A percentile compares a stretch with the other conserved stretches of the same genome.
These are phyloP conservation scores for Fusarium sacchari DNA, from an alignment of 2,329 filamentous ascomycete species.

Conservation along the genomic window DNA sequence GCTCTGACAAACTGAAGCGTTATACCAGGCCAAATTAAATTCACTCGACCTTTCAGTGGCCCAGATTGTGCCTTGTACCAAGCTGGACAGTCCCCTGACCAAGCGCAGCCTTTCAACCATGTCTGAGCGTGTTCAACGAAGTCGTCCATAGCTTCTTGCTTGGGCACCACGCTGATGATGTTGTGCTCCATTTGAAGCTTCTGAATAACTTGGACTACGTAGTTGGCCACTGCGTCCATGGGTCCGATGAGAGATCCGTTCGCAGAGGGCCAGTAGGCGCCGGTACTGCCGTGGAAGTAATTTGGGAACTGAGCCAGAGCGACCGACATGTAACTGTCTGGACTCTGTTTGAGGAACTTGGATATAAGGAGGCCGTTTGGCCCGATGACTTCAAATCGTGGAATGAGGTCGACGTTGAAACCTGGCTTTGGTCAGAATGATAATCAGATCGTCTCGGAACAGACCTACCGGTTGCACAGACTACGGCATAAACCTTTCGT, in stretches of 20 bases:
- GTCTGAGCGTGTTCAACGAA: background rate
- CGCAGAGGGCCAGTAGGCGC: background rate
- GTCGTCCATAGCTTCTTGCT: background rate
- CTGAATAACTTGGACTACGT: background rate
- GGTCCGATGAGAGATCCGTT: background rate
- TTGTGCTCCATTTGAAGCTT: background rate
- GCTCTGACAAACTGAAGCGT: background rate
- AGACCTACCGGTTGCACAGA: background rate
- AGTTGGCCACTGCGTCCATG: background rate
- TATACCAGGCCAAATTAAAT: background rate
- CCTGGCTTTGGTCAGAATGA: fast-evolving
- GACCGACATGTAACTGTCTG: background rate
- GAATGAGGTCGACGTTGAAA: background rate
- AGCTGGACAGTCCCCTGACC: background rate
- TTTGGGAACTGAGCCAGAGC: background rate
- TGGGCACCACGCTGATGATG: background rate
- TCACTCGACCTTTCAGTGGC: background rate
- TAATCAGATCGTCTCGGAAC: fast-evolving
- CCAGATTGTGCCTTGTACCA: background rate
- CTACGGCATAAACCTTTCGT: background rate
- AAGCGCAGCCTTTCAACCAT: background rate
- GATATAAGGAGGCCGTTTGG: background rate
- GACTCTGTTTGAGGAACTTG: fast-evolving
- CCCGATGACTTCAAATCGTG: background rate
- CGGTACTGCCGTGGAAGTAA: background rate